These are phyloP conservation scores for Rhizophagus sp. DNA, from an alignment of 192 early-diverging fungal species.

Conservation along the genomic window DNA sequence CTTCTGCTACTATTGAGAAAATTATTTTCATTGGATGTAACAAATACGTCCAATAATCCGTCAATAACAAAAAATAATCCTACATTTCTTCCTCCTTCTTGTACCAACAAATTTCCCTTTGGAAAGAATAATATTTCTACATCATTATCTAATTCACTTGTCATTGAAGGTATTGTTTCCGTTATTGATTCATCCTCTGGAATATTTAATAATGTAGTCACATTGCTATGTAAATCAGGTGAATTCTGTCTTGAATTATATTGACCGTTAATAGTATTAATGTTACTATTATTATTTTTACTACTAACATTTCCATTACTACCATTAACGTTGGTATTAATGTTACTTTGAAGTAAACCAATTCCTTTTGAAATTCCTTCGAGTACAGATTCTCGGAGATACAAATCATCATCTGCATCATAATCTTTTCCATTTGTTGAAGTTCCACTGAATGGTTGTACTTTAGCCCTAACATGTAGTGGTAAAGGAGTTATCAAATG, in stretches of 20 bases:
- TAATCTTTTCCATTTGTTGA: slow-evolving; percentile 41
- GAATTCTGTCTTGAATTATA: slow-evolving; percentile 20
- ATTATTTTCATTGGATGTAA: slow-evolving; percentile 40
- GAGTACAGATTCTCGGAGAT: slow-evolving; percentile 63
- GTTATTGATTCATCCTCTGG: slow-evolving; percentile 30
- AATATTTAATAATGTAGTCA: slow-evolving; percentile 12
- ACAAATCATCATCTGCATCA: slow-evolving; percentile 54
- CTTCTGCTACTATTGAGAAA: slow-evolving; percentile 25
- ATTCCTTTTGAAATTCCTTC: slow-evolving; percentile 62
- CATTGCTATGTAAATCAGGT: slow-evolving; percentile 21
- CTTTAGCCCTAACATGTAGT: slow-evolving; percentile 20
- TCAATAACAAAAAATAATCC: slow-evolving; percentile 95
- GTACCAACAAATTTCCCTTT: slow-evolving; percentile 70
- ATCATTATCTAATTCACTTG: slow-evolving; percentile 56
- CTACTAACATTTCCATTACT: neutral
- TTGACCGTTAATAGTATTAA: neutral
- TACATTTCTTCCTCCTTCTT: slow-evolving; percentile 79
- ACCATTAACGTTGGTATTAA: neutral
- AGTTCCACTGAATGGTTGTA: slow-evolving; percentile 43
- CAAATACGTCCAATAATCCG: slow-evolving; percentile 77
- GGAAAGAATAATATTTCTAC: slow-evolving; percentile 76
- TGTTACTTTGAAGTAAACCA: slow-evolving; percentile 45
- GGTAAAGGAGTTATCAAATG: slow-evolving; percentile 28
- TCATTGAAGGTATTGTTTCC: slow-evolving; percentile 29
- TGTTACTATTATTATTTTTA: too few relatives aligned